phyloP scores from a whole-genome alignment of 108 stramenopile genomes.

The Aurantiochytrium sp. region DNA sequence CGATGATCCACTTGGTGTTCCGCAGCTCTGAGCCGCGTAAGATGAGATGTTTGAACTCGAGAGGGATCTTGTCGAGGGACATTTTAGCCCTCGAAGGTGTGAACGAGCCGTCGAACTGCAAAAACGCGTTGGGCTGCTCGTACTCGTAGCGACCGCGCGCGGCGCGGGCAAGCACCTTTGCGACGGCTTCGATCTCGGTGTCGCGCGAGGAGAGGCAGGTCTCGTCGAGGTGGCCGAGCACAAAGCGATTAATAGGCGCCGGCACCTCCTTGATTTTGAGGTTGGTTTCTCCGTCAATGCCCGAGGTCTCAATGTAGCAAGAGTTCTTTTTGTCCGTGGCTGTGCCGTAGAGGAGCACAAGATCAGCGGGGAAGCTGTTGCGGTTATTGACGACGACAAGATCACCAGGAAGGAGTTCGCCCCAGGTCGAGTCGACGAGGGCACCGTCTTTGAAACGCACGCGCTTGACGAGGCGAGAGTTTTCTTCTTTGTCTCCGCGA shows the following conservation, averaged over 20 bases:
- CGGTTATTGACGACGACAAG: slow-evolving; percentile 78
- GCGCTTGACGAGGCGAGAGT: slow-evolving; percentile 48
- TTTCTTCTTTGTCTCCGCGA: slow-evolving; percentile 67
- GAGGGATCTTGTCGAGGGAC: not conserved
- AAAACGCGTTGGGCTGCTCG: slow-evolving; percentile 16
- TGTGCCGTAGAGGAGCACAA: slow-evolving; percentile 59
- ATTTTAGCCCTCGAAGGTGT: slow-evolving; percentile 5
- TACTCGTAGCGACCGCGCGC: not conserved
- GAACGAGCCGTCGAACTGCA: slow-evolving; percentile 17
- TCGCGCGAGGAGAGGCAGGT: not conserved
- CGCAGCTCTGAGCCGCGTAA: slow-evolving; percentile 83
- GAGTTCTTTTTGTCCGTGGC: slow-evolving; percentile 69
- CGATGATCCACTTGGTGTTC: slow-evolving; percentile 91
- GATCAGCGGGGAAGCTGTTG: slow-evolving; percentile 84
- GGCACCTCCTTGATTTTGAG: slow-evolving; percentile 61
- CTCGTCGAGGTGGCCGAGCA: not conserved
- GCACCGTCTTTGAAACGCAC: slow-evolving; percentile 51
- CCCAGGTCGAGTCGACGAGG: slow-evolving; percentile 40
- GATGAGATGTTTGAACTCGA: slow-evolving; percentile 59
- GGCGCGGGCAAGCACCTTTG: not conserved
- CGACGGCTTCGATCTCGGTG: not conserved
- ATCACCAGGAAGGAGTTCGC: slow-evolving; percentile 73
- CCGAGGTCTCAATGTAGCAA: slow-evolving; percentile 83
- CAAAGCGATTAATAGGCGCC: not conserved
- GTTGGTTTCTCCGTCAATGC: slow-evolving; percentile 96